A percentile compares a stretch with the other conserved stretches of the same genome.
Conservation (phyloP, 306 rosid species). For the Cucurbita ficifolia region DNA sequence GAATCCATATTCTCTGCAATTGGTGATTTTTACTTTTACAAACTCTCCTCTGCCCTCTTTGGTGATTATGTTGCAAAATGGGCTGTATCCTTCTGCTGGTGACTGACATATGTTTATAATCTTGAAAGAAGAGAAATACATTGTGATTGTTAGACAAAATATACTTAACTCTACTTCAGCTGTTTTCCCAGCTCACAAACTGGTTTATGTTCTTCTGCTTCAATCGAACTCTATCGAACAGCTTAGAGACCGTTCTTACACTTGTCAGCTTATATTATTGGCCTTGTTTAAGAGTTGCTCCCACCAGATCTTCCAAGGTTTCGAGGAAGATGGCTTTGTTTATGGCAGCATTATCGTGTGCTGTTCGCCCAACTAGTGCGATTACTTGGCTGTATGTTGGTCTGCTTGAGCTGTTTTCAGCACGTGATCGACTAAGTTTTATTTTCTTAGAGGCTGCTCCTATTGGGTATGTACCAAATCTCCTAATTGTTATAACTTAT, state of each 20-base stretch:
- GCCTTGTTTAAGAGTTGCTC: conserved; percentile 64
- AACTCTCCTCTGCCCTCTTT: conserved; percentile 47
- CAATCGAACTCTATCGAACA: conserved; percentile 73
- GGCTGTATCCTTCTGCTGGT: conserved; percentile 68
- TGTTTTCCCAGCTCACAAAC: conserved; percentile 68
- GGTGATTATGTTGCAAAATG: conserved; percentile 54
- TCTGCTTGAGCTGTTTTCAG: conserved; percentile 43
- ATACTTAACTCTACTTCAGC: conserved; percentile 55
- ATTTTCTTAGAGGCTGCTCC: conserved; percentile 67
- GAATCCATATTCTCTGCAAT: conserved; percentile 63
- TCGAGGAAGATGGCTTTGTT: conserved; percentile 72
- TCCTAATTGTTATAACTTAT: background rate
- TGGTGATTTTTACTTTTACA: conserved; percentile 75
- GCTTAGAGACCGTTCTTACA: conserved; percentile 80
- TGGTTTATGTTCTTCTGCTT: conserved; percentile 79
- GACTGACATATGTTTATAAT: background rate
- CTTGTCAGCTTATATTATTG: conserved; percentile 69
- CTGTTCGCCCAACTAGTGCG: conserved; percentile 81
- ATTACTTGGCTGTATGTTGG: conserved; percentile 75
- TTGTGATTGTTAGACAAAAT: background rate
- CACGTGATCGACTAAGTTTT: conserved; percentile 37
- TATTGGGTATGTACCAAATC: conserved; percentile 51
- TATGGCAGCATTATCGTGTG: conserved; percentile 68
- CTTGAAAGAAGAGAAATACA: background rate
- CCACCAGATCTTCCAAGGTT: conserved; percentile 15